These are phyloP conservation scores for Aurinia saxatilis DNA, from an alignment of 345 rosid genomes.

Conservation along the genomic window DNA sequence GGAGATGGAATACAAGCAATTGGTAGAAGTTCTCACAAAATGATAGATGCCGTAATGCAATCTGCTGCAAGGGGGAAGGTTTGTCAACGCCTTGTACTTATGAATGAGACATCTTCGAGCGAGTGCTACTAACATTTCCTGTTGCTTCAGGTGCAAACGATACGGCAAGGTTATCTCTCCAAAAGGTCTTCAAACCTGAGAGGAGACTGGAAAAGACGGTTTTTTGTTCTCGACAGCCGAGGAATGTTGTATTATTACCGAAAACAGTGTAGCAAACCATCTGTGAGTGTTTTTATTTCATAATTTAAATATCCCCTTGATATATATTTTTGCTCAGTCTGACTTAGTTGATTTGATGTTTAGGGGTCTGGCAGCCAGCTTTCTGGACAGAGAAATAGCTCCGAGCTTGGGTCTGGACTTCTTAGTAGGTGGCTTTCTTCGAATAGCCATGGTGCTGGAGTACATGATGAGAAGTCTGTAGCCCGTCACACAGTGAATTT, in stretches of 20 bases:
- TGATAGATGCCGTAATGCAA: slow-evolving; percentile 99
- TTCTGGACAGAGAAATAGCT: slow-evolving; percentile 86
- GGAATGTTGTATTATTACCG: slow-evolving; percentile 98
- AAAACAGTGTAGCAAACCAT: slow-evolving; percentile 78
- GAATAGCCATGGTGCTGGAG: slow-evolving; percentile 88
- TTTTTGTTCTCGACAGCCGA: slow-evolving; percentile 99
- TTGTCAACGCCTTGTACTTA: slow-evolving; percentile 3
- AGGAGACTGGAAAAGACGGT: slow-evolving; percentile 99
- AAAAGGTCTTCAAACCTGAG: slow-evolving; percentile 93
- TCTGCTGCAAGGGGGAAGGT: slow-evolving; percentile 99
- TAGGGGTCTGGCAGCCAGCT: slow-evolving; percentile 75
- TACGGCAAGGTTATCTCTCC: slow-evolving; percentile 97
- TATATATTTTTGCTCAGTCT: not conserved
- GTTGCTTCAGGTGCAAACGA: slow-evolving; percentile 79
- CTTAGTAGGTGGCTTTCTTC: slow-evolving; percentile 97
- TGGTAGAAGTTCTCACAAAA: slow-evolving; percentile 96
- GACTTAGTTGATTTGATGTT: slow-evolving; percentile 3
- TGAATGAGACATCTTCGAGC: slow-evolving; percentile 2
- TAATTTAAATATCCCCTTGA: not conserved
- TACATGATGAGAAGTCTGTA: slow-evolving; percentile 96
- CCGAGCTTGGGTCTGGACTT: slow-evolving; percentile 95
- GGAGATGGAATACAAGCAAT: slow-evolving; percentile 94
- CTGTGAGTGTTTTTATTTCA: slow-evolving; percentile 50
- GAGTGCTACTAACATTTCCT: not conserved
- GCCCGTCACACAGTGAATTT: slow-evolving; percentile 99